These are phyloP conservation scores for Croton setiger DNA, from an alignment of 441 rosid genomes.

Conservation along the genomic window DNA sequence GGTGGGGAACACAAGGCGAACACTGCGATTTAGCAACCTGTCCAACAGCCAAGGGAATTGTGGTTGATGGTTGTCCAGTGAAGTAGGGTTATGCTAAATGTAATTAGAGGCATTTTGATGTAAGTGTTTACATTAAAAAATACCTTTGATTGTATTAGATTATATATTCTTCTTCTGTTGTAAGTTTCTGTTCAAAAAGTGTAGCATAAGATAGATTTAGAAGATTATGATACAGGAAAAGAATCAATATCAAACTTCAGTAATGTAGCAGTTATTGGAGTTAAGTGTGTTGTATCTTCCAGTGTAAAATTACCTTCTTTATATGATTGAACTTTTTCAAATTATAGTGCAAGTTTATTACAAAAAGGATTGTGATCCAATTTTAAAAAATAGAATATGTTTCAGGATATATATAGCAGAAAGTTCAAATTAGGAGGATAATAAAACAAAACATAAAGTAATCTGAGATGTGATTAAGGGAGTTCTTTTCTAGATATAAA, in stretches of 20 bases:
- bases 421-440: too few relatives aligned
- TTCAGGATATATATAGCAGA: too few relatives aligned
- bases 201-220: slow-evolving; percentile 10
- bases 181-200: slow-evolving; percentile 12
- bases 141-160: too few relatives aligned
- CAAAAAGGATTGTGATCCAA: not conserved
- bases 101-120: too few relatives aligned
- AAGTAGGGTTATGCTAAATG: too few relatives aligned
- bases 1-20: slow-evolving; percentile 75
- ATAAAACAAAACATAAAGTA: too few relatives aligned
- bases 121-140: too few relatives aligned
- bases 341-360: not conserved
- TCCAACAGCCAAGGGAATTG: slow-evolving; percentile 69
- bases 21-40: slow-evolving; percentile 74
- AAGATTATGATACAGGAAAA: not conserved
- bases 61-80: slow-evolving; percentile 59
- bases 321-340: too few relatives aligned
- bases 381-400: too few relatives aligned
- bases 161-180: slow-evolving; percentile 13
- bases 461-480: too few relatives aligned
- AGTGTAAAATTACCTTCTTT: not conserved
- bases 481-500: too few relatives aligned
- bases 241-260: not conserved
- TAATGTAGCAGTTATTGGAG: not conserved
- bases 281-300: not conserved